phyloP scores from a whole-genome alignment of 140 eudicot species.

The Ambrosia hybrid region DNA sequence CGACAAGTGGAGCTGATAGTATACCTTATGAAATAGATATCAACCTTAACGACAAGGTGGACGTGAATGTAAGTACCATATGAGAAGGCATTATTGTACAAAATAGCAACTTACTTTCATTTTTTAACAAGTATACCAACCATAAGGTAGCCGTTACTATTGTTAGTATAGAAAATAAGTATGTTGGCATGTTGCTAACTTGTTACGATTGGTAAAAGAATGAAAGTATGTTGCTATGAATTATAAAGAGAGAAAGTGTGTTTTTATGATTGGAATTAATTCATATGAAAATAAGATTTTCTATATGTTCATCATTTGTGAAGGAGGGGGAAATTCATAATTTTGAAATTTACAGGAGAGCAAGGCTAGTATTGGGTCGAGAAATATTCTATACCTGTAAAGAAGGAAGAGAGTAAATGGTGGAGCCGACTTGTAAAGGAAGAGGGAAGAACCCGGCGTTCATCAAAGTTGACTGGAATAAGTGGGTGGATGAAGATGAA shows the following conservation, averaged over 20 bases:
- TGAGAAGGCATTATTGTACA: not conserved
- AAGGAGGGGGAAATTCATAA: not conserved
- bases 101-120: not conserved
- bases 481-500: constrained; percentile 94
- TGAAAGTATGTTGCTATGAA: not conserved
- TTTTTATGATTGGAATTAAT: not conserved
- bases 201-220: not conserved
- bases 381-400: constrained; percentile 55
- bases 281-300: not conserved
- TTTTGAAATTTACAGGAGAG: constrained; percentile 68
- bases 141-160: not conserved
- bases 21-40: constrained; percentile 65
- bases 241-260: not conserved
- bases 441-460: constrained; percentile 62
- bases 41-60: constrained; percentile 60
- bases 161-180: not conserved
- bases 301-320: not conserved
- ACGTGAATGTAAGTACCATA: constrained; percentile 58
- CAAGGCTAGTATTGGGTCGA: constrained; percentile 56
- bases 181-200: too few relatives aligned
- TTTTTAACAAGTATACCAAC: not conserved
- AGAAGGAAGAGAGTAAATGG: constrained; percentile 82
- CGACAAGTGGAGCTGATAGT: constrained; percentile 59
- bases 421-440: constrained; percentile 74
- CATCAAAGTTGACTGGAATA: constrained; percentile 84